Conservation (phyloP, 2,329 filamentous ascomycete genomes). For the Colletotrichum lindemuthianum region DNA sequence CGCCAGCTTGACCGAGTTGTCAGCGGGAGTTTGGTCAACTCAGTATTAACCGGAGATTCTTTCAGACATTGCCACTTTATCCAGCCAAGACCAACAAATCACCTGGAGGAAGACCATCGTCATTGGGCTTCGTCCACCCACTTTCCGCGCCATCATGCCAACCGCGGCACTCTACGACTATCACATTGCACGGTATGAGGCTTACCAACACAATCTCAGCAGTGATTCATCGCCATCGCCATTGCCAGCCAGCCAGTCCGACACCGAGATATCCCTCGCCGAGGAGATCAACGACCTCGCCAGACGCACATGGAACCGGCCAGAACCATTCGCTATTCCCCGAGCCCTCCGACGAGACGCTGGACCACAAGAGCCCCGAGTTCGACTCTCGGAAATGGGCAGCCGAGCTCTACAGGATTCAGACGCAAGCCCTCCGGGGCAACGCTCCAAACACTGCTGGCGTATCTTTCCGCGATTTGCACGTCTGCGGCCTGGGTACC, state of each 20-base stretch:
- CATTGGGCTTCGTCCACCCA: background rate
- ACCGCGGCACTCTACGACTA: constrained; percentile 6
- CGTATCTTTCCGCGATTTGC: constrained; percentile 51
- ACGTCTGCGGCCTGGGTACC: constrained; percentile 53
- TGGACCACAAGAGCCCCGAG: constrained; percentile 51
- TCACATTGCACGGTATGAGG: background rate
- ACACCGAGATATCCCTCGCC: background rate
- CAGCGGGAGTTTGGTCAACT: too few species aligned
- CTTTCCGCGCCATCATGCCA: constrained; percentile 8
- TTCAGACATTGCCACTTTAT: background rate
- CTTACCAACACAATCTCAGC: background rate
- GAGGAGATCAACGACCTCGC: constrained; percentile 43
- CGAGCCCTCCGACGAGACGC: constrained; percentile 38
- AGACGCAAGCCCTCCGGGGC: constrained; percentile 40
- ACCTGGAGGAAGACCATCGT: background rate
- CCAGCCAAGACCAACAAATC: background rate
- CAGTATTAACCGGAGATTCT: too few species aligned
- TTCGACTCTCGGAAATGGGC: constrained; percentile 57
- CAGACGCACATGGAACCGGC: constrained; percentile 35
- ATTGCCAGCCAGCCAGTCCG: background rate
- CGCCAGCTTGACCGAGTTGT: too few species aligned
- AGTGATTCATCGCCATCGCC: background rate
- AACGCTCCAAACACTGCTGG: constrained; percentile 46
- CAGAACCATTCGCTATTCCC: constrained; percentile 39
- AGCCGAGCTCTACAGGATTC: constrained; percentile 47